These are phyloP conservation scores for Salvia sclarea DNA, from an alignment of 305 asterid species.

Conservation along the genomic window DNA sequence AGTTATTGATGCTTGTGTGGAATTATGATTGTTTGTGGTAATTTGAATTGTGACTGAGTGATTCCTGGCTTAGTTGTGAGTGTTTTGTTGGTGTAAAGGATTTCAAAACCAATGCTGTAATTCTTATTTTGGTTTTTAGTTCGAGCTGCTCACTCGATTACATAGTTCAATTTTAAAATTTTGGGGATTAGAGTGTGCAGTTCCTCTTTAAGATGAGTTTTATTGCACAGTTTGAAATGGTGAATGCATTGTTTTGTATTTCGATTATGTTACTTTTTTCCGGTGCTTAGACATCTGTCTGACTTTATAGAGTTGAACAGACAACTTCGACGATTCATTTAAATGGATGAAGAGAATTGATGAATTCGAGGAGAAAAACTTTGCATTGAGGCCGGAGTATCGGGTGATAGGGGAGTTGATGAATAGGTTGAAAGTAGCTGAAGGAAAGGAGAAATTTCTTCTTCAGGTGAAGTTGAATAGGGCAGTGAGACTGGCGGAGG, in stretches of 20 bases:
- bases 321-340: slow-evolving; percentile 60
- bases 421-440: slow-evolving; percentile 82
- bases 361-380: slow-evolving; percentile 80
- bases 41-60: neutral
- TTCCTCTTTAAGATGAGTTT: slow-evolving; percentile 1
- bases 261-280: neutral
- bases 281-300: slow-evolving; percentile 20
- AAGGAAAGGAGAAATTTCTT: slow-evolving; percentile 83
- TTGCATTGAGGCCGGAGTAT: slow-evolving; percentile 67
- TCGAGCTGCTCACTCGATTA: neutral
- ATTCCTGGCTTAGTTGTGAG: neutral
- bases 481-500: slow-evolving; percentile 72
- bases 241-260: slow-evolving; percentile 7
- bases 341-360: slow-evolving; percentile 72
- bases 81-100: neutral
- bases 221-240: neutral
- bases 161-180: neutral
- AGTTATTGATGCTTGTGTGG: slow-evolving; percentile 1
- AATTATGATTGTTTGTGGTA: neutral
- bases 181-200: neutral
- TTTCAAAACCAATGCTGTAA: neutral
- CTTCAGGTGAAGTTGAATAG: slow-evolving; percentile 86
- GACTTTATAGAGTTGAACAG: slow-evolving; percentile 51
- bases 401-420: slow-evolving; percentile 86
- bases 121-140: neutral